Base-by-base conservation (phyloP, 2,329 filamentous ascomycete genomes). In the Kalaharituber pfeilii region DNA sequence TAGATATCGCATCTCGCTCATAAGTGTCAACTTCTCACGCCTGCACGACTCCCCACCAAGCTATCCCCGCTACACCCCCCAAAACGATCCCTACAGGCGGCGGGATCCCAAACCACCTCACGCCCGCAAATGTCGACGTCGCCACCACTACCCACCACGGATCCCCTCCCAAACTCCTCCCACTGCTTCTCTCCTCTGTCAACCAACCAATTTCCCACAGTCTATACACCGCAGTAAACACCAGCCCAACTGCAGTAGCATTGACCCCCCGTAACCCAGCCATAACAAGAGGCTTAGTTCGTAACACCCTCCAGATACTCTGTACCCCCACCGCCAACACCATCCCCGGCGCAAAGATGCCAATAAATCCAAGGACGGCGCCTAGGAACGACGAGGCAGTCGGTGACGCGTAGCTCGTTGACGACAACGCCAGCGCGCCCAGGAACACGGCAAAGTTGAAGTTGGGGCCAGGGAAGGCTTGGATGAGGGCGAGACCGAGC, bases 401-500 rank as follows among this genome's bases (percentile, higher is more conserved):
- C 13, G 50, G 50, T 11, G 20, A 25, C 3, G 47, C 28, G 9
- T 69, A 68, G 62, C 68, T 67, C 49, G 56, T 5, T 44, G 27
- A 39, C 0, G 70, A 66, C 59, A 64, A 50, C 42, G 69, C 57
- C 0, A 80, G 64, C 0, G 68, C 66, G 1, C 77, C 76, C 0
- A 80, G 67, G 53, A 72, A 79, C 0, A 79, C 76, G 0, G 75
- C 75, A 55, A 79, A 79, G 62, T 76, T 77, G 67, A 77, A 76
- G 59, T 77, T 76, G 0, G 78, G 78, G 0, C 78, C 78, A 0
- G 82, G 82, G 55, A 86, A 82, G 0, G 79, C 75, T 65, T 86
- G 82, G 18, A 79, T 80, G 52, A 86, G 73, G 6, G 82, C 83
- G 0, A 86, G 74, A 0, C 82, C 82, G 50, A 86, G 77, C 0